Percentiles rank a stretch among this genome's conserved stretches.
phyloP scores from a whole-genome alignment of 2,329 filamentous ascomycete species.

The Cordyceps farinosa region DNA sequence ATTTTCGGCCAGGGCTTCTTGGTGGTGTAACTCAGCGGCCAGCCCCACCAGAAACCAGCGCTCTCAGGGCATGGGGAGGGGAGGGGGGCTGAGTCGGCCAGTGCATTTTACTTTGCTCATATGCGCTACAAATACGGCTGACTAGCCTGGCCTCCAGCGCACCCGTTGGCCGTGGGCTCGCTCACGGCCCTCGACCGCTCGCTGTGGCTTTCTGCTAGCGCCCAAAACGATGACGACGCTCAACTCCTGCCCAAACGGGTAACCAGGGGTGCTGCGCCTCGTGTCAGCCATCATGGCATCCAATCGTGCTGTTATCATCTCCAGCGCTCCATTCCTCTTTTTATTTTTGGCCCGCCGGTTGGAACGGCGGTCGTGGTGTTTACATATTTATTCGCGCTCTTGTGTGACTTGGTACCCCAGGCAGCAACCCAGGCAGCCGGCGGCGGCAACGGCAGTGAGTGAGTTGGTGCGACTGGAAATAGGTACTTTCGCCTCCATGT shows the following conservation, averaged over 20 bases:
- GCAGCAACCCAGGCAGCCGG: too few species aligned
- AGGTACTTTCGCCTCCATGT: too few species aligned
- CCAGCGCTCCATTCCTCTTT: background rate
- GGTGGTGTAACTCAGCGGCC: too few species aligned
- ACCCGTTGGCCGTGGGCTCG: background rate
- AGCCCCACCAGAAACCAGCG: background rate
- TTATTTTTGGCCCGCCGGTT: background rate
- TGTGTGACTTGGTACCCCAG: background rate
- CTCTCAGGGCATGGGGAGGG: background rate
- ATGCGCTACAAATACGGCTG: background rate
- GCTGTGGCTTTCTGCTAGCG: background rate
- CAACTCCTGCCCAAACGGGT: conserved; percentile 8
- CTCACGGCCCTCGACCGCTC: background rate
- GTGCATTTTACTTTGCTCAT: background rate
- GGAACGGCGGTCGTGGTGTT: too few species aligned
- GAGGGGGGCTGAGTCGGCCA: background rate
- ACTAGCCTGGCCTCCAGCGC: background rate
- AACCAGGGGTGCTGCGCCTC: conserved; percentile 13
- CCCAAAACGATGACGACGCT: conserved; percentile 10
- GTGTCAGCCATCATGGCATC: background rate
- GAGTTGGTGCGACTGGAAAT: too few species aligned
- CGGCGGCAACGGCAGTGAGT: too few species aligned
- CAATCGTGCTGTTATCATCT: background rate
- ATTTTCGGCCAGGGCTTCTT: background rate
- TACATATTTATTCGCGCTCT: background rate